phyloP scores from a whole-genome alignment of 495 filamentous ascomycete species.

The Thozetella sp. region DNA sequence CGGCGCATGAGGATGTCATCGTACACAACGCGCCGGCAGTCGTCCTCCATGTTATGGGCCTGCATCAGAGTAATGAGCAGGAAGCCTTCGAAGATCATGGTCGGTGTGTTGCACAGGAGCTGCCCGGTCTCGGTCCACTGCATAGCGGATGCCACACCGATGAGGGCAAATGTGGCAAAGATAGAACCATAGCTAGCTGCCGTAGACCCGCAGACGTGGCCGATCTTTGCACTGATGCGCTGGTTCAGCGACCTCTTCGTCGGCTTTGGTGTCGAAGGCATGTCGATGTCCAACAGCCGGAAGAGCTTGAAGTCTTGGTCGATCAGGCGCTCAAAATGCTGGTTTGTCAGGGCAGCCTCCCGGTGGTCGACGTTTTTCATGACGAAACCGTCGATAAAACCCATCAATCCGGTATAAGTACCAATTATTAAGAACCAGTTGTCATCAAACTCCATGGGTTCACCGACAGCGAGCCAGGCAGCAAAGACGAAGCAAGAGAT shows the following conservation, averaged over 20 bases:
- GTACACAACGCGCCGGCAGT: conserved; percentile 16
- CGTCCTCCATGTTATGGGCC: conserved; percentile 31
- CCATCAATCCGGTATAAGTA: conserved; percentile 39
- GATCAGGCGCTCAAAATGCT: conserved; percentile 9
- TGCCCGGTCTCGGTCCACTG: conserved; percentile 35
- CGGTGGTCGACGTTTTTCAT: conserved; percentile 33
- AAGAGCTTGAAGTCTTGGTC: conserved; percentile 15
- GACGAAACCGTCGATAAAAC: conserved; percentile 38
- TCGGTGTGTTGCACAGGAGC: conserved; percentile 38
- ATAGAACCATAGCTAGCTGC: conserved; percentile 21
- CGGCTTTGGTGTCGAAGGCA: not conserved
- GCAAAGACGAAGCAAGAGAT: conserved; percentile 25
- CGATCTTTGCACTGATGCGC: conserved; percentile 20
- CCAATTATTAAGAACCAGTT: conserved; percentile 42
- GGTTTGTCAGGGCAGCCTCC: conserved; percentile 9
- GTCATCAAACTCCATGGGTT: conserved; percentile 24
- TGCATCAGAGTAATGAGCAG: conserved; percentile 37
- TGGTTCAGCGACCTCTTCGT: conserved; percentile 11
- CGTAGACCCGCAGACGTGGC: conserved; percentile 22
- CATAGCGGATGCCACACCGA: conserved; percentile 31
- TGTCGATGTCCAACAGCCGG: conserved; percentile 10
- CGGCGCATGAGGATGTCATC: conserved; percentile 21
- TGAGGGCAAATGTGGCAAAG: conserved; percentile 21
- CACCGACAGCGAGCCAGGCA: conserved; percentile 29
- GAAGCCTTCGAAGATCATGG: conserved; percentile 38